phyloP scores from a whole-genome alignment of 1,139 yeast genomes.

The Saccharomyces hybrid region DNA sequence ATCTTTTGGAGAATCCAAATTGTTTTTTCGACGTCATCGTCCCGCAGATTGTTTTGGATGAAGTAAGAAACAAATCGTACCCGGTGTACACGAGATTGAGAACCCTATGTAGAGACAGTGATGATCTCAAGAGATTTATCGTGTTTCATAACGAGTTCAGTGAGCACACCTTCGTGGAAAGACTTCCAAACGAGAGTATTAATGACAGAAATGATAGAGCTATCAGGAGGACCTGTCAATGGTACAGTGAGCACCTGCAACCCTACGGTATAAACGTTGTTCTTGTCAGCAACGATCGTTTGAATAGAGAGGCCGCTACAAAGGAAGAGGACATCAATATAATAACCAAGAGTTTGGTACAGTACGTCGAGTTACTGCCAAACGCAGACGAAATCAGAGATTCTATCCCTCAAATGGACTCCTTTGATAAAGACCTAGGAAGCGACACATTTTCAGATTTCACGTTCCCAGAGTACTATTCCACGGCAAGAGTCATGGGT shows the following conservation, averaged over 20 bases:
- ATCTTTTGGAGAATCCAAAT: slow-evolving; percentile 67
- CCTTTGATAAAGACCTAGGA: slow-evolving; percentile 21
- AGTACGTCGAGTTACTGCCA: slow-evolving; percentile 65
- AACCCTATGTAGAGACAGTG: slow-evolving; percentile 48
- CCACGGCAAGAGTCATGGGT: slow-evolving; percentile 78
- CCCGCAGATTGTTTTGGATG: slow-evolving; percentile 92
- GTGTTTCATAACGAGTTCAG: slow-evolving; percentile 92
- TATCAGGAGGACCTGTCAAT: slow-evolving; percentile 64
- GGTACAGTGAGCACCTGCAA: slow-evolving; percentile 64
- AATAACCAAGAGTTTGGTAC: slow-evolving; percentile 48
- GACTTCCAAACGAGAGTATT: slow-evolving; percentile 61
- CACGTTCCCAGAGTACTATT: slow-evolving; percentile 68
- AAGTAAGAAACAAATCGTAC: slow-evolving; percentile 78
- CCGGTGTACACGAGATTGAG: slow-evolving; percentile 85
- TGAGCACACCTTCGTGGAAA: slow-evolving; percentile 57
- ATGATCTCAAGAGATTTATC: slow-evolving; percentile 75
- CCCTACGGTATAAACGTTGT: slow-evolving; percentile 45
- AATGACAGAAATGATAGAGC: slow-evolving; percentile 93
- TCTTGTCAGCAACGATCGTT: slow-evolving; percentile 71
- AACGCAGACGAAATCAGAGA: slow-evolving; percentile 76
- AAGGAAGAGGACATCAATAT: slow-evolving; percentile 39
- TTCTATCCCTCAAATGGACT: slow-evolving; percentile 55
- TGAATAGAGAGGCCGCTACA: slow-evolving; percentile 53
- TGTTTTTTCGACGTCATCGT: slow-evolving; percentile 84
- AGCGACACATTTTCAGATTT: slow-evolving; percentile 41